phyloP scores from a whole-genome alignment of 1,139 yeast species.

The Lodderomyces beijingensis region DNA sequence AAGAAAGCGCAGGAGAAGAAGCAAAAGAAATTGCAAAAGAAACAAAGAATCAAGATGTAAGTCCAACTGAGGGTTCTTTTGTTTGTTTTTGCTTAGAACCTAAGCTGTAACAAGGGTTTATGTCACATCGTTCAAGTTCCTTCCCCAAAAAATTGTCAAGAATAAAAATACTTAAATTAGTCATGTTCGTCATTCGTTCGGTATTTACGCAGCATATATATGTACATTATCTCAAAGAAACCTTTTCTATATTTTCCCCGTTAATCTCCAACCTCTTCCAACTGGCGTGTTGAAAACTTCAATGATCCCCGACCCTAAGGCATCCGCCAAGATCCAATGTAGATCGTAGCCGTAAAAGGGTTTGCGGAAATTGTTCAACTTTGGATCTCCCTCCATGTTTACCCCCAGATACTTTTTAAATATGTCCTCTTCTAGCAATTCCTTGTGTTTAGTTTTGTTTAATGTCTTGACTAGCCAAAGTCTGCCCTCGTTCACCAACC shows the following conservation, averaged over 20 bases:
- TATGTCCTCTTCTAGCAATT: constrained; percentile 48
- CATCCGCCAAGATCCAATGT: constrained; percentile 61
- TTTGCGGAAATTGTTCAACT: constrained; percentile 45
- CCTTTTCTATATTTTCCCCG: constrained; percentile 38
- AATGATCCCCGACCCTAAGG: constrained; percentile 63
- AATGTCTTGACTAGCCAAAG: constrained; percentile 48
- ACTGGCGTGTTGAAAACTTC: constrained; percentile 69
- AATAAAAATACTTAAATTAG: too few species aligned
- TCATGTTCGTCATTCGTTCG: too few species aligned
- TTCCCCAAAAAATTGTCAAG: too few species aligned
- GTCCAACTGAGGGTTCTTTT: too few species aligned
- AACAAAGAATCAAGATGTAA: constrained; percentile 39
- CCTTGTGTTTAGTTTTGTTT: constrained; percentile 44
- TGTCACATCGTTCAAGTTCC: too few species aligned
- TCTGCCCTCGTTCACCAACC: constrained; percentile 43
- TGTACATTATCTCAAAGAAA: background rate
- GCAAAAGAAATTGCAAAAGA: constrained; percentile 40
- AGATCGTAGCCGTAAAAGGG: constrained; percentile 59
- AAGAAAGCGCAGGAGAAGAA: constrained; percentile 52
- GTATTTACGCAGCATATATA: too few species aligned
- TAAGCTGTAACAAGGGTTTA: too few species aligned
- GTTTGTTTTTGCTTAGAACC: too few species aligned
- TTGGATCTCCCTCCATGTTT: constrained; percentile 21
- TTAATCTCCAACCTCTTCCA: constrained; percentile 66
- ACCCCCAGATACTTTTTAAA: constrained; percentile 47